Percentiles rank a stretch among this genome's conserved stretches.
Evolutionary conservation across 2,329 filamentous ascomycete genomes (phyloP).

Genomic region (Botrytis fragariae): DNA sequence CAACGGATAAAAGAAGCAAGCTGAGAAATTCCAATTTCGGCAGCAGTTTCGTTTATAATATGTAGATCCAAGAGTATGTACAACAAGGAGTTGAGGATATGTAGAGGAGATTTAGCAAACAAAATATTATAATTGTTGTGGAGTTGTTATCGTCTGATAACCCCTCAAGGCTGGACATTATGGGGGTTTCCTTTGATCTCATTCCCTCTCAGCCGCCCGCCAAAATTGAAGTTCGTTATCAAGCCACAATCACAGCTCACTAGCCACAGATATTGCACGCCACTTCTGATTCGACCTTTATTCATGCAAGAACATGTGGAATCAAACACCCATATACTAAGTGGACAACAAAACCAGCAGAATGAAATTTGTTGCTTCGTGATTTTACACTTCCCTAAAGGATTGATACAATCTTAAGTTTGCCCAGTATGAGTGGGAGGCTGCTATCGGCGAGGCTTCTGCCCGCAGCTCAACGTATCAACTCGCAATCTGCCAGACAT

Average conservation of each 20-base stretch:
- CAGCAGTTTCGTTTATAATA: not conserved
- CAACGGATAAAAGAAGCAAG: not conserved
- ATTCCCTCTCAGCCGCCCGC: not conserved
- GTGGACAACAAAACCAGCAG: constrained; percentile 20
- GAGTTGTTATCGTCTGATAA: constrained; percentile 7
- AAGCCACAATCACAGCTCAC: not conserved
- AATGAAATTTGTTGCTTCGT: constrained; percentile 15
- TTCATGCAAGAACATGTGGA: constrained; percentile 17
- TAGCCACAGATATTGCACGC: constrained; percentile 27
- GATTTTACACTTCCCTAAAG: constrained; percentile 12
- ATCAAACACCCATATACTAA: constrained; percentile 1
- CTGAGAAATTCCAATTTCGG: not conserved
- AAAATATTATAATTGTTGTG: constrained; percentile 8
- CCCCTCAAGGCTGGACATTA: constrained; percentile 1
- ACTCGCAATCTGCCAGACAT: constrained; percentile 56
- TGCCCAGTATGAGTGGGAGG: constrained; percentile 44
- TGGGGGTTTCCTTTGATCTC: not conserved
- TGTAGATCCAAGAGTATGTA: not conserved
- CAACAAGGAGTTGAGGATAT: not conserved
- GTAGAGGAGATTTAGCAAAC: not conserved
- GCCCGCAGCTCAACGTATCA: constrained; percentile 62
- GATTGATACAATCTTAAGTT: constrained; percentile 23
- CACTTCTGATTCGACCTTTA: constrained; percentile 20
- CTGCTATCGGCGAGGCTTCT: constrained; percentile 71
- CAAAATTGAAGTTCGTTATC: not conserved